Percentiles rank a stretch among this genome's conserved stretches.
Evolutionary conservation across 257 asterid genomes (phyloP).

Genomic region (Salvia hispanica): DNA sequence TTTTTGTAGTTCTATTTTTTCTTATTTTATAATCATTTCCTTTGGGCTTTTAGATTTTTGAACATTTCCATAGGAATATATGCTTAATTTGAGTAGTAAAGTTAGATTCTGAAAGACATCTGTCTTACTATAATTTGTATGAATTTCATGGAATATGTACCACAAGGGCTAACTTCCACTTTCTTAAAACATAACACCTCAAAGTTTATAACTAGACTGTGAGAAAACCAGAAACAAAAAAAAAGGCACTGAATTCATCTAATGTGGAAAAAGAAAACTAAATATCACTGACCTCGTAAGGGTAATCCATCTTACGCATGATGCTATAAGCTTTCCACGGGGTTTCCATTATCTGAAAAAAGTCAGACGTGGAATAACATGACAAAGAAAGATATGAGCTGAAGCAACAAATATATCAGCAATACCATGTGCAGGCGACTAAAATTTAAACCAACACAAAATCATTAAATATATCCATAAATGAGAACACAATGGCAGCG

Average conservation of each 20-base stretch:
- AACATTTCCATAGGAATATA: too few species aligned
- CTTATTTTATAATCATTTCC: too few species aligned
- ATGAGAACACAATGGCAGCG: constrained; percentile 24
- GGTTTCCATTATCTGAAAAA: constrained; percentile 90
- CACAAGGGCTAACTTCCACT: neutral
- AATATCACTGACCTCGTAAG: constrained; percentile 77
- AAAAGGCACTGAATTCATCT: constrained; percentile 14
- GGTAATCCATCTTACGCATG: constrained; percentile 93
- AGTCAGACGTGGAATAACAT: constrained; percentile 21
- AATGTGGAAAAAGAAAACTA: constrained; percentile 22
- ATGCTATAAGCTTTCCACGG: constrained; percentile 90
- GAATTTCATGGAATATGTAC: neutral
- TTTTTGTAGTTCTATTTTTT: too few species aligned
- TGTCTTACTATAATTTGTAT: too few species aligned
- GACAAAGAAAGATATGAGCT: constrained; percentile 12
- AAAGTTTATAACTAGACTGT: neutral
- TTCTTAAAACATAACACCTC: neutral
- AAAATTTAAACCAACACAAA: constrained; percentile 27
- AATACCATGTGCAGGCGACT: constrained; percentile 8
- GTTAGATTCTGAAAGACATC: too few species aligned
- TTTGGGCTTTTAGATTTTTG: too few species aligned
- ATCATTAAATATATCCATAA: constrained; percentile 16
- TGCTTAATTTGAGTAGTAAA: too few species aligned
- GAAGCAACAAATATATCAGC: neutral
- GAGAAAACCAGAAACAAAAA: constrained; percentile 19